Percentiles rank a stretch among this genome's conserved stretches.
Conservation (phyloP, 2,329 filamentous ascomycete species). For the Fusarium domesticum region DNA sequence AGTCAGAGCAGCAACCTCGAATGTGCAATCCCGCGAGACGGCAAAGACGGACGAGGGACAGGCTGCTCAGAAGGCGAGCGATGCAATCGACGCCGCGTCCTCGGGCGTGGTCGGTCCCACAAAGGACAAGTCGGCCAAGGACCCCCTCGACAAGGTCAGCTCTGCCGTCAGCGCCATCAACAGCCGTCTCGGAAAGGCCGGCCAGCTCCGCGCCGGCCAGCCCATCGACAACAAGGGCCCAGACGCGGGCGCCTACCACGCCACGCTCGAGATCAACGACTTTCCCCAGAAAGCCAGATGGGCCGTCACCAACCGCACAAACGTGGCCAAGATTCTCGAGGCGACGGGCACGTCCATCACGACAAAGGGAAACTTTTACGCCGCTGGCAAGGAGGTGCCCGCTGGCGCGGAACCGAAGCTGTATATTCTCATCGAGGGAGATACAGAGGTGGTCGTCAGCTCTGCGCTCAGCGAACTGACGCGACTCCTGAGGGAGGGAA, state of each 20-base stretch:
- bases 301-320: conserved; percentile 97
- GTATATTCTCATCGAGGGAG: conserved; percentile 96
- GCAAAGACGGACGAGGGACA: conserved; percentile 44
- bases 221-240: conserved; percentile 98
- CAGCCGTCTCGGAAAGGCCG: conserved; percentile 81
- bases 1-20: conserved; percentile 61
- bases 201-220: conserved; percentile 84
- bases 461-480: conserved; percentile 89
- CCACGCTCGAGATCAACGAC: conserved; percentile 97
- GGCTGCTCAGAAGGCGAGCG: conserved; percentile 44
- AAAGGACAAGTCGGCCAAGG: conserved; percentile 52
- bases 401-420: conserved; percentile 81
- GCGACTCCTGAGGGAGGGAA: conserved; percentile 83
- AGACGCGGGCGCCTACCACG: conserved; percentile 94
- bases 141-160: conserved; percentile 79
- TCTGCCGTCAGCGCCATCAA: conserved; percentile 92
- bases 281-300: conserved; percentile 98
- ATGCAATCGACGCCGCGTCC: conserved; percentile 34
- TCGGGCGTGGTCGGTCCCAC: conserved; percentile 43
- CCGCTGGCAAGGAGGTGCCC: conserved; percentile 74
- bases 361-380: conserved; percentile 91
- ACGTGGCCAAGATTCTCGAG: conserved; percentile 96
- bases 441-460: conserved; percentile 89
- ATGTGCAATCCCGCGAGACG: conserved; percentile 52
- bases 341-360: conserved; percentile 94